Evolutionary conservation across 2,329 filamentous ascomycete species (phyloP), one percentile per base, ranked within the genome.

Genomic region (Talaromyces verruculosus): DNA sequence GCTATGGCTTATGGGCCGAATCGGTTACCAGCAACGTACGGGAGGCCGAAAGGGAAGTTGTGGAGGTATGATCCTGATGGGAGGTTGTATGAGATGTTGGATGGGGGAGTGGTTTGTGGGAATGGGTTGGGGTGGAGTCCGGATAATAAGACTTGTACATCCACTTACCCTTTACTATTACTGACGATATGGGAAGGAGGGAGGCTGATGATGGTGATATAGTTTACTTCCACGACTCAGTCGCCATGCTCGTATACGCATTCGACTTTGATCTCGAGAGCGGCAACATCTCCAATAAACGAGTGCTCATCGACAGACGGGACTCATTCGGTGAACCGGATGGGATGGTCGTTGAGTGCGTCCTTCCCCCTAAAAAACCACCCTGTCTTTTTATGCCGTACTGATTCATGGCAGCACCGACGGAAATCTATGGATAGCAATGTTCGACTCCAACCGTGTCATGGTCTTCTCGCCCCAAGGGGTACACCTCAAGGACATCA

Each of bases 341-440:
- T 69, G 77, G 77, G 3, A 77, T 79, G 74, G 75, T 79, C 6
- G 67, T 77, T 11, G 77, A 79, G 76, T 79, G 70, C 63, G 75
- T 71, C 28, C 35, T 13, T 37, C 25, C 25, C 25, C 25, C 25
- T 25, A 25, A 25, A 25, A 37, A 13, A 13, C 35, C 11, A 33
- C 35, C 35, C 35, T 15, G 5, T 15, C 35, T 10, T 4, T 3
- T 37, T 15, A 35, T 35, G 3, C 33, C 33, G 33, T 53, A 51
- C 49, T 53, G 28, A 53, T 25, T 60, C 65, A 61, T 25, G 10
- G 17, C 11, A 78, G 74, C 47, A 73, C 73, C 1, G 69, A 76
- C 15, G 76, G 76, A 3, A 78, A 78, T 61, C 71, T 79, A 6
- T 78, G 76, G 76, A 77, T 78, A 47, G 74, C 75, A 5, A 72